These are phyloP conservation scores for Fusarium palustre DNA, from an alignment of 2,329 filamentous ascomycete species.

Conservation along the genomic window DNA sequence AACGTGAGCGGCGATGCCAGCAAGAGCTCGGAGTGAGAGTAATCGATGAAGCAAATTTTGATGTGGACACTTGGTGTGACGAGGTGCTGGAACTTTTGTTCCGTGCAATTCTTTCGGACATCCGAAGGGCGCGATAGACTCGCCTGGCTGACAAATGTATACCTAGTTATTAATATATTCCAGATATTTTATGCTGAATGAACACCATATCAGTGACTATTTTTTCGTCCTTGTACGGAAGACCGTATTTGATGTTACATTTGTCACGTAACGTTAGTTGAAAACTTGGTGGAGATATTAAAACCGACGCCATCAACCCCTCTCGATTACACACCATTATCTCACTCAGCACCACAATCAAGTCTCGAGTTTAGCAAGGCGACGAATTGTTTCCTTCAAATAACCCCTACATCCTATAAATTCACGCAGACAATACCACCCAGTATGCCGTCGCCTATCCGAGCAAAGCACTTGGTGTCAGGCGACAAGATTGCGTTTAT, in stretches of 20 bases:
- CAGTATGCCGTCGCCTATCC: constrained; percentile 36
- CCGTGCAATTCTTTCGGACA: not conserved
- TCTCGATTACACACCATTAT: not conserved
- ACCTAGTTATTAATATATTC: too few species aligned
- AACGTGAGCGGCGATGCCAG: not conserved
- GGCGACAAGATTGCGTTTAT: constrained; percentile 56
- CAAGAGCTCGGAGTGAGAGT: too few species aligned
- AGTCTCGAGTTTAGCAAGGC: not conserved
- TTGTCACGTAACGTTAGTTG: constrained; percentile 15
- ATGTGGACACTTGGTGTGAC: not conserved
- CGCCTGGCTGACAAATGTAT: not conserved
- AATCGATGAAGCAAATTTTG: not conserved
- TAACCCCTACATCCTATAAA: fast-evolving
- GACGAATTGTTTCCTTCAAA: fast-evolving
- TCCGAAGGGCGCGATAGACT: constrained; percentile 2
- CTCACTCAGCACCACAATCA: too few species aligned
- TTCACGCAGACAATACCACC: fast-evolving
- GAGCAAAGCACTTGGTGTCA: constrained; percentile 48
- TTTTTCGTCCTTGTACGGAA: not conserved
- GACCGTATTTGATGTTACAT: not conserved
- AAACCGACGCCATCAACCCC: constrained; percentile 4
- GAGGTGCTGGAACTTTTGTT: constrained; percentile 9
- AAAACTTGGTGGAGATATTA: not conserved
- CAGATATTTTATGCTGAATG: not conserved
- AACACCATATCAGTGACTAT: not conserved